A percentile compares a stretch with the other conserved stretches of the same genome.
phyloP scores from a whole-genome alignment of 306 rosid genomes.

The Rubus parviflorus region DNA sequence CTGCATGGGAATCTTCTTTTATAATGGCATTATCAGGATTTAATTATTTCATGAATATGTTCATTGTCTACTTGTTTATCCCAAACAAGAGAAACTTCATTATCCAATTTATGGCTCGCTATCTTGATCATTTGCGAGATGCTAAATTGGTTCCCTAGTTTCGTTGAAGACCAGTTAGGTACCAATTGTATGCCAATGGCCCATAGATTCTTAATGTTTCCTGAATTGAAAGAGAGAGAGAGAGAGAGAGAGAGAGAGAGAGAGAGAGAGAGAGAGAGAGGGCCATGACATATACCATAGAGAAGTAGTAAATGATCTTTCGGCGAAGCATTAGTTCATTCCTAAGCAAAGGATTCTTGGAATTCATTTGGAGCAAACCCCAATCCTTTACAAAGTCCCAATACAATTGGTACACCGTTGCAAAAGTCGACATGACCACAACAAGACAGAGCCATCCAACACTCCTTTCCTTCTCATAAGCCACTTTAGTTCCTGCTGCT shows the following conservation, averaged over 20 bases:
- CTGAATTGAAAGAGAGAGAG: neutral
- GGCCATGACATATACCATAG: constrained; percentile 70
- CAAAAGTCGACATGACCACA: constrained; percentile 84
- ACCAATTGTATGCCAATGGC: constrained; percentile 24
- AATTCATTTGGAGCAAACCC: constrained; percentile 96
- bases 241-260: neutral
- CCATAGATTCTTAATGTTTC: constrained; percentile 19
- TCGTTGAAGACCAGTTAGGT: neutral
- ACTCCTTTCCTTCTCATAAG: constrained; percentile 76
- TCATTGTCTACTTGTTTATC: constrained; percentile 37
- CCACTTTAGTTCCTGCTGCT: constrained; percentile 98
- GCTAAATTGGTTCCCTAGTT: constrained; percentile 1
- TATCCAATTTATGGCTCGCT: neutral
- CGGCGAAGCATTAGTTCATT: constrained; percentile 83
- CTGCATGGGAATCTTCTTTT: constrained; percentile 51
- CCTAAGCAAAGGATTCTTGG: constrained; percentile 98
- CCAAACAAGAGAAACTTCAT: neutral
- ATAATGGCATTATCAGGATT: constrained; percentile 39
- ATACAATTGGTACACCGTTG: constrained; percentile 93
- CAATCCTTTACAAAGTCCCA: constrained; percentile 99
- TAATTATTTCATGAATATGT: constrained; percentile 39
- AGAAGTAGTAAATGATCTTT: constrained; percentile 81
- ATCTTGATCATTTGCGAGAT: neutral
- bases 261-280: neutral
- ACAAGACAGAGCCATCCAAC: constrained; percentile 84